Base-by-base conservation (phyloP, 768 basidiomycete genomes). In the Crepidotus variabilis region DNA sequence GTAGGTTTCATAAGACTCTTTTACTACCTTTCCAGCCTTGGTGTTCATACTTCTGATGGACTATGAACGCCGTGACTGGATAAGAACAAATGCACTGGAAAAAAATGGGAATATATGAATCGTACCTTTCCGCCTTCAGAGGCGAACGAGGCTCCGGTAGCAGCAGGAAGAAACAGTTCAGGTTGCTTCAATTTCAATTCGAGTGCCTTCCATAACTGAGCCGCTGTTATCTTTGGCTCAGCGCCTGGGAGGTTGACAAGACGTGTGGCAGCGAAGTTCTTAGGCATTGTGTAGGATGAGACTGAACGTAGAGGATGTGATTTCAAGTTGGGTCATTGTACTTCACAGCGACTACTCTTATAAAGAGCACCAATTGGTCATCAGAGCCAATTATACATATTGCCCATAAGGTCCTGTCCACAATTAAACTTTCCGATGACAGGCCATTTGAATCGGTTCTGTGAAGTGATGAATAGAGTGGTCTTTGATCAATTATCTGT, bases 161-260 rank as follows among this genome's bases (percentile, higher is more conserved):
- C 43, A 2, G n/a, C 20, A 16, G 57, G 0, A 20, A 58, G 11
- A 52, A 58, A 58, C n/a, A 47, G 36, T 45, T 58, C 43, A 13
- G 60, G 60, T 20, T 61, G 47, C n/a, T 57, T 47, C 8, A 54
- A 53, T 49, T 61, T 61, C 24, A 50, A 50, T 18, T 54, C 47
- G 16, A 61, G 50, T 11, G 57, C 60, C 33, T 52, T 56, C 60
- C 60, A 61, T n/a, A 61, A 52, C 36, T 61, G 60, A 4, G 39
- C 60, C 13, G 28, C 47, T 16, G 57, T 50, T 20, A 61, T 50
- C 11, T 52, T 35, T 11, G 50, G 50, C 13, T 50, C 21, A 13
- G 47, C 60, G 20, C 57, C 57, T 22, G 53, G 50, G 43, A 57
- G 60, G 33, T 61, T 61, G 21, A 61, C 57, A 18, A 6, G 36